phyloP scores from a whole-genome alignment of 768 basidiomycete genomes.

The Ramaria rubella region DNA sequence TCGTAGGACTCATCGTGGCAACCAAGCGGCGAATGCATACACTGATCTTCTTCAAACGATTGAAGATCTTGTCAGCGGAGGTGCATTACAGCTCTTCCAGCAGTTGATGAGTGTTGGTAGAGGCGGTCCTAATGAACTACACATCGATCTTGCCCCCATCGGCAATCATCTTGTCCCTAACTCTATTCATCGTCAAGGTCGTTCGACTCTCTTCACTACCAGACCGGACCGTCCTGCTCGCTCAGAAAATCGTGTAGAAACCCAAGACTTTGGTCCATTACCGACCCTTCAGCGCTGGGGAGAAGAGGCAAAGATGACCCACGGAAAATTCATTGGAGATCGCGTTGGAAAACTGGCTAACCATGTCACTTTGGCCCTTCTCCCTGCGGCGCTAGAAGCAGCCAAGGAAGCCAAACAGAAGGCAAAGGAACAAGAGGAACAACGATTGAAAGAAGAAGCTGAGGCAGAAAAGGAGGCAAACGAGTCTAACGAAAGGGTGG shows the following conservation, averaged over 20 bases:
- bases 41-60: slow-evolving; percentile 66
- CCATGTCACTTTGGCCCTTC: slow-evolving; percentile 64
- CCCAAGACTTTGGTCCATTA: slow-evolving; percentile 68
- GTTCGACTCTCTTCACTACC: slow-evolving; percentile 53
- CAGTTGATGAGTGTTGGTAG: slow-evolving; percentile 65
- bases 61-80: slow-evolving; percentile 74
- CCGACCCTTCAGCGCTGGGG: slow-evolving; percentile 83
- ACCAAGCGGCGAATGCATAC: slow-evolving; percentile 35
- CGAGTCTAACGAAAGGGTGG: slow-evolving; percentile 34
- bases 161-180: slow-evolving; percentile 29
- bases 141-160: slow-evolving; percentile 73
- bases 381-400: slow-evolving; percentile 74
- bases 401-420: slow-evolving; percentile 32
- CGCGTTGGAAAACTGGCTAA: slow-evolving; percentile 60
- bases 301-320: slow-evolving; percentile 78
- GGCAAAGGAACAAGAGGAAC: slow-evolving; percentile 31
- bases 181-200: slow-evolving; percentile 43
- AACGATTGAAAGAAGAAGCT: slow-evolving; percentile 34
- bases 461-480: slow-evolving; percentile 49
- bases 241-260: slow-evolving; percentile 28
- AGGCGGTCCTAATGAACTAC: slow-evolving; percentile 49
- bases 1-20: slow-evolving; percentile 38
- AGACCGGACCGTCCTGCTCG: slow-evolving; percentile 23
- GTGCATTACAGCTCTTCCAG: slow-evolving; percentile 77
- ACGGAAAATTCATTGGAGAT: slow-evolving; percentile 66